These are phyloP conservation scores for Cyathus striatus DNA, from an alignment of 768 basidiomycete species.

Conservation along the genomic window DNA sequence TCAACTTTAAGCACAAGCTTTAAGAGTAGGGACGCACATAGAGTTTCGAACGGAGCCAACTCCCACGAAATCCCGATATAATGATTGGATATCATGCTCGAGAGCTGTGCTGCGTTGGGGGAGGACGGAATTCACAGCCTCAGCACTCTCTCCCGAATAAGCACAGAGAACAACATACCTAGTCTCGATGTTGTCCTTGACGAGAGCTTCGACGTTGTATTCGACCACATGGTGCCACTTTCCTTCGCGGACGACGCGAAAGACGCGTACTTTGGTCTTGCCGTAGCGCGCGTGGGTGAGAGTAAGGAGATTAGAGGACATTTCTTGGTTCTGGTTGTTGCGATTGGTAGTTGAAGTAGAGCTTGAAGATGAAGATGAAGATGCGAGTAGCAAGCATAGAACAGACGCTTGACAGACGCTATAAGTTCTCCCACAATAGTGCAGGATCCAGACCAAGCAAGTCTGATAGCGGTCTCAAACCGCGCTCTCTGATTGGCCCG, in stretches of 20 bases:
- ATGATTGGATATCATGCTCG: conserved; percentile 26
- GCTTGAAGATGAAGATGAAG: too few relatives aligned
- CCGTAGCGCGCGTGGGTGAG: conserved; percentile 65
- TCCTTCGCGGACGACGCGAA: conserved; percentile 73
- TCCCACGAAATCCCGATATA: conserved; percentile 35
- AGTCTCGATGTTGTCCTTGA: conserved; percentile 80
- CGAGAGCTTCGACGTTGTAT: conserved; percentile 73
- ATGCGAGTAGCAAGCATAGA: too few relatives aligned
- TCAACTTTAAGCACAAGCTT: not conserved
- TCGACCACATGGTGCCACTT: conserved; percentile 73
- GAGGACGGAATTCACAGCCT: too few relatives aligned
- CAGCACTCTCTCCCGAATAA: too few relatives aligned
- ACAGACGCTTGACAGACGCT: too few relatives aligned
- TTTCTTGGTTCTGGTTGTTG: conserved; percentile 1
- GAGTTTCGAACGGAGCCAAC: conserved; percentile 29
- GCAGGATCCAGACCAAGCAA: too few relatives aligned
- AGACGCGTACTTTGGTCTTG: conserved; percentile 84
- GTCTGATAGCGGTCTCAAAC: too few relatives aligned
- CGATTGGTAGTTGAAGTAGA: too few relatives aligned
- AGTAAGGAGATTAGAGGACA: conserved; percentile 10
- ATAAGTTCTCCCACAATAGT: too few relatives aligned
- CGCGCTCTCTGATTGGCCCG: too few relatives aligned
- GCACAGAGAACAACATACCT: conserved; percentile 48
- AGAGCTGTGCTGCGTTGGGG: not conserved
- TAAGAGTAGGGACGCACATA: conserved; percentile 18